Evolutionary conservation across 139 green algal genomes (phyloP), one percentile per base, ranked within the genome.

Genomic region (Penium margaritaceum): DNA sequence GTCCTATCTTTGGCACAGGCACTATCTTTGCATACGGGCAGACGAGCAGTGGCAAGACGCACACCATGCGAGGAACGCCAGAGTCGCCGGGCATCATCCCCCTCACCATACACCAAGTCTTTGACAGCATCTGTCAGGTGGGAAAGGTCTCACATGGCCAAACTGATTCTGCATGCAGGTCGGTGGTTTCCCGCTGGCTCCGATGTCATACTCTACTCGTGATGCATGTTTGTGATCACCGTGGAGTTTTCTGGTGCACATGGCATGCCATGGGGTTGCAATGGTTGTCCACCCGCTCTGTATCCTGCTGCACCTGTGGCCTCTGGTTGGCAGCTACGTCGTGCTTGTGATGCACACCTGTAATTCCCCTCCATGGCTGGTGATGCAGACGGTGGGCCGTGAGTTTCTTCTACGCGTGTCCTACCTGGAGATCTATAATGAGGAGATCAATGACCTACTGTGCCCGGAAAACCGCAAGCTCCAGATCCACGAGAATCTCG

Each of bases 71-170:
- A 5, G 93, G 93, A 9, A 83, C 71, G 0, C 66, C 62, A 1
- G 37, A 74, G 0, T 84, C 90, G 54, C 83, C 84, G 0, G 93
- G 93, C 38, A 88, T 98, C 64, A 91, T 96, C 17, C 83, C 89
- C 0, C 72, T 92, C 24, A 90, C 91, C 29, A 86, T 96, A 9
- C 38, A 58, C 2, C 87, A 95, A 19, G 81, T 93, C n/a, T 96
- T 97, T 69, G 30, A 80, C 19, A 66, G 19, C 21, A 79, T 77
- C 73, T 12, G 63, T 2, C 33, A 60, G 58, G 75, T 82, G 12
- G 29, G 69, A 32, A 19, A 7, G 43, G 0, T 27, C 14, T 62
- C n/a, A 44, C 32, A 17, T 44, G 6, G 5, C 12, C 5, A 54
- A 14, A 53, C 19, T 14, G 5, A 7, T 5, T 12, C 9, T 35